A percentile compares a stretch with the other conserved stretches of the same genome.
phyloP scores from a whole-genome alignment of 495 filamentous ascomycete species.

The Hypoxylon lenormandii region DNA sequence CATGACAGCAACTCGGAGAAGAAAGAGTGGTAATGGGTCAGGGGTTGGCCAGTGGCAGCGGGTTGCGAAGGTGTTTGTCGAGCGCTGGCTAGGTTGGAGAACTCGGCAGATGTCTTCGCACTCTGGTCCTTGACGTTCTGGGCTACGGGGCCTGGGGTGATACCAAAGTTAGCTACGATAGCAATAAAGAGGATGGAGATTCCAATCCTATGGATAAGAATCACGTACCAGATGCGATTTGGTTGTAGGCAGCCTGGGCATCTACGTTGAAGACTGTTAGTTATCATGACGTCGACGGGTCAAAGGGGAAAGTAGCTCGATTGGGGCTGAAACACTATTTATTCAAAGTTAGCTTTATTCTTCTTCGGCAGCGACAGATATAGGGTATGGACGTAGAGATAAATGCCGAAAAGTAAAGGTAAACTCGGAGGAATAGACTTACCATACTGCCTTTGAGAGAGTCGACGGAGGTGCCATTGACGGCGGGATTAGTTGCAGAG shows the following conservation, averaged over 20 bases:
- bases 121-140: constrained; percentile 79
- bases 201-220: background rate
- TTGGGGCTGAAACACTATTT: constrained; percentile 34
- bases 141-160: constrained; percentile 74
- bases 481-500: constrained; percentile 46
- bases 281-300: constrained; percentile 32
- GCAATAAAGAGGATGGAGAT: constrained; percentile 3
- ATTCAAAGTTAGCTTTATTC: constrained; percentile 50
- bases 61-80: constrained; percentile 74
- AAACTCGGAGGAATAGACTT: constrained; percentile 37
- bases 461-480: constrained; percentile 48
- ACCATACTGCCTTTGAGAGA: constrained; percentile 63
- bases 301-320: constrained; percentile 13
- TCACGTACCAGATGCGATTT: constrained; percentile 57
- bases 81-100: constrained; percentile 78
- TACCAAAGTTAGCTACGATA: constrained; percentile 42
- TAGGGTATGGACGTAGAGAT: too few relatives aligned
- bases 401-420: too few relatives aligned
- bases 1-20: constrained; percentile 86
- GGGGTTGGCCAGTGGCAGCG: constrained; percentile 83
- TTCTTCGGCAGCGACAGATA: too few relatives aligned
- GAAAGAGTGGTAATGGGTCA: constrained; percentile 96
- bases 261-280: constrained; percentile 51
- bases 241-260: constrained; percentile 57
- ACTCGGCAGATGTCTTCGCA: constrained; percentile 76